phyloP scores from a whole-genome alignment of 441 rosid species.

The Eutrema salsugineum region DNA sequence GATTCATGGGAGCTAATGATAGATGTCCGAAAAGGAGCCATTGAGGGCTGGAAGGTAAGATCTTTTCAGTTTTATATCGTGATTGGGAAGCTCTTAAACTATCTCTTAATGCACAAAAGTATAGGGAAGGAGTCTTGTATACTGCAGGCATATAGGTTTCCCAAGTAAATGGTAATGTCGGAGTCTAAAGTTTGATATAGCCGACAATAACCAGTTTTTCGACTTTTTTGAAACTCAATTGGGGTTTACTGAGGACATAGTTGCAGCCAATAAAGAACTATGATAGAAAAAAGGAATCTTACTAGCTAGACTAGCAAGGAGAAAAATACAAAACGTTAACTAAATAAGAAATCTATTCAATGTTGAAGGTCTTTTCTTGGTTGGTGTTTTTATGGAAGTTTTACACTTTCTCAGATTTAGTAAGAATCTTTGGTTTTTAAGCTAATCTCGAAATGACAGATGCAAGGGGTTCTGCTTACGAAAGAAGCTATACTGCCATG shows the following conservation, averaged over 20 bases:
- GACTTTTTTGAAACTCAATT: not conserved
- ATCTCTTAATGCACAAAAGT: not conserved
- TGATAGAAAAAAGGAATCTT: not conserved
- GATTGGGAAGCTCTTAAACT: not conserved
- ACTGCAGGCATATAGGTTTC: not conserved
- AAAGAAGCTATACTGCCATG: constrained; percentile 76
- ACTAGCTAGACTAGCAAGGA: not conserved
- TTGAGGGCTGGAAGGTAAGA: constrained; percentile 87
- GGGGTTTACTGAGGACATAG: not conserved
- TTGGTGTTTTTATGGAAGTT: not conserved
- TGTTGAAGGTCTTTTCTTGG: not conserved
- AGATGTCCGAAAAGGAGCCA: constrained; percentile 52
- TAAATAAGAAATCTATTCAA: not conserved
- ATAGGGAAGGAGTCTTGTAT: not conserved
- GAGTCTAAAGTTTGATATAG: not conserved
- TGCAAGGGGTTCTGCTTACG: constrained; percentile 69
- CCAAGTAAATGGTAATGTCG: not conserved
- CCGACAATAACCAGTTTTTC: not conserved
- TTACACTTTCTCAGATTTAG: not conserved
- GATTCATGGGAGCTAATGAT: constrained; percentile 71
- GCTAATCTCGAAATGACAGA: constrained; percentile 37
- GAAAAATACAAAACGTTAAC: not conserved
- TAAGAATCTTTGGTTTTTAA: constrained; percentile 4
- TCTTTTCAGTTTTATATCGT: constrained; percentile 1
- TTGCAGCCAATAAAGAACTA: not conserved